A percentile compares a stretch with the other conserved stretches of the same genome.
Conservation (phyloP, 148 eudicot genomes). For the Vaccinium macrocarpon region DNA sequence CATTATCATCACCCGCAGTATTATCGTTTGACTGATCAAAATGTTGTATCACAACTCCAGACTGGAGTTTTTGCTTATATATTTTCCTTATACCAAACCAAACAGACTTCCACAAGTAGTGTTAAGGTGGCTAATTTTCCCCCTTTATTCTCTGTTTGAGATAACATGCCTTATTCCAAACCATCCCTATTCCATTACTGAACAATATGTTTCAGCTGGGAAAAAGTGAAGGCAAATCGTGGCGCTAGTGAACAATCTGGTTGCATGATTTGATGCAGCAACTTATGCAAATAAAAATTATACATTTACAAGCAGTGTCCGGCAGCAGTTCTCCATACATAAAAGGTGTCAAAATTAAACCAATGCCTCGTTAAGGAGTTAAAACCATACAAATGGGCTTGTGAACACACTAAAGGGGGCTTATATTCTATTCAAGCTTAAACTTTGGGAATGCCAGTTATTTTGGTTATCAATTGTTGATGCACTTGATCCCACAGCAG, state of each 20-base stretch:
- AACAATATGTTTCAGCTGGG: background rate
- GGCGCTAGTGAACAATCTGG: background rate
- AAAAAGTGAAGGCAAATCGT: background rate
- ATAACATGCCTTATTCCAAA: background rate
- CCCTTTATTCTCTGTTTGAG: background rate
- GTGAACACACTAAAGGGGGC: background rate
- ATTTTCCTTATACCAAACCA: background rate
- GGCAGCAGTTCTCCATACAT: background rate
- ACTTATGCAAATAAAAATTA: background rate
- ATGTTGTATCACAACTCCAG: background rate
- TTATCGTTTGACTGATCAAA: background rate
- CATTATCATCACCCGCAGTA: background rate
- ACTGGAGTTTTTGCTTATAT: background rate
- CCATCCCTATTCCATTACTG: too few species aligned
- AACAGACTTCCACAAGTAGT: background rate
- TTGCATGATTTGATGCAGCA: background rate
- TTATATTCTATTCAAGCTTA: background rate
- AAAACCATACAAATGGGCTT: background rate
- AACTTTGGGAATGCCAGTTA: background rate
- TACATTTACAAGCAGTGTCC: background rate
- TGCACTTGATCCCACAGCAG: background rate
- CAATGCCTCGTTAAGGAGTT: background rate
- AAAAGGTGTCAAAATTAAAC: background rate
- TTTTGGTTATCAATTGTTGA: background rate
- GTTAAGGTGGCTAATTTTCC: background rate